Evolutionary conservation across 1,284 basidiomycete genomes (phyloP).

Genomic region (Moniliella sp.): DNA sequence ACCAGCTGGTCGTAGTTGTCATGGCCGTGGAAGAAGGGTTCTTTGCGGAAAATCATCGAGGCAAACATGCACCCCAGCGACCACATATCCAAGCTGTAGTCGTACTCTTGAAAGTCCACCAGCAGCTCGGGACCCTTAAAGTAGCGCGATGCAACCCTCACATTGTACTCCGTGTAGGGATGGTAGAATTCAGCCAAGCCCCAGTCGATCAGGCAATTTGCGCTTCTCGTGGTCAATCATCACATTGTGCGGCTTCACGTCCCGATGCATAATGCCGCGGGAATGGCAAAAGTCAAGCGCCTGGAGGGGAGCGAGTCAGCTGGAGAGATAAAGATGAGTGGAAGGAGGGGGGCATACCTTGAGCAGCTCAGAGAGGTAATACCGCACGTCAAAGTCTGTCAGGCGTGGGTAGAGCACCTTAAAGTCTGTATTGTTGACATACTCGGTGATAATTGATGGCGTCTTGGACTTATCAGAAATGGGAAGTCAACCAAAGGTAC

Average conservation of each 20-base stretch:
- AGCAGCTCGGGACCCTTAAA: conserved; percentile 94
- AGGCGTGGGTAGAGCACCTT: conserved; percentile 88
- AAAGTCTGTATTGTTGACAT: conserved; percentile 93
- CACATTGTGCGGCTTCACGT: conserved; percentile 96
- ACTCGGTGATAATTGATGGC: conserved; percentile 87
- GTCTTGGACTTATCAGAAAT: conserved; percentile 56
- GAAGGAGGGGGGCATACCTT: conserved; percentile 43
- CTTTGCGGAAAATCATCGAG: conserved; percentile 78
- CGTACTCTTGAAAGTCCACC: conserved; percentile 94
- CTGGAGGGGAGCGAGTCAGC: conserved; percentile 35
- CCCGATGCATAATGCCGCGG: conserved; percentile 94
- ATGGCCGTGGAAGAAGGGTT: conserved; percentile 97
- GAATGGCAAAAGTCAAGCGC: conserved; percentile 95
- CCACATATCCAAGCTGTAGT: conserved; percentile 80
- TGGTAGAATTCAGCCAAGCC: conserved; percentile 98
- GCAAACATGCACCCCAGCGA: conserved; percentile 87
- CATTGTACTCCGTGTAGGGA: conserved; percentile 90
- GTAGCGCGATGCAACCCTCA: conserved; percentile 85
- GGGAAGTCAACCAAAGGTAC: too few relatives aligned
- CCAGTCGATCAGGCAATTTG: conserved; percentile 94
- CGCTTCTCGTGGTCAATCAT: conserved; percentile 97
- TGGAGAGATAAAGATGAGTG: conserved; percentile 1
- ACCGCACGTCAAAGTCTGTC: conserved; percentile 79
- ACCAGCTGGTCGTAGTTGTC: conserved; percentile 97
- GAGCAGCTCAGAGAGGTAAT: conserved; percentile 85